Conservation (phyloP, 164 flowering plant genomes). For the Nymphaea thermarum region DNA sequence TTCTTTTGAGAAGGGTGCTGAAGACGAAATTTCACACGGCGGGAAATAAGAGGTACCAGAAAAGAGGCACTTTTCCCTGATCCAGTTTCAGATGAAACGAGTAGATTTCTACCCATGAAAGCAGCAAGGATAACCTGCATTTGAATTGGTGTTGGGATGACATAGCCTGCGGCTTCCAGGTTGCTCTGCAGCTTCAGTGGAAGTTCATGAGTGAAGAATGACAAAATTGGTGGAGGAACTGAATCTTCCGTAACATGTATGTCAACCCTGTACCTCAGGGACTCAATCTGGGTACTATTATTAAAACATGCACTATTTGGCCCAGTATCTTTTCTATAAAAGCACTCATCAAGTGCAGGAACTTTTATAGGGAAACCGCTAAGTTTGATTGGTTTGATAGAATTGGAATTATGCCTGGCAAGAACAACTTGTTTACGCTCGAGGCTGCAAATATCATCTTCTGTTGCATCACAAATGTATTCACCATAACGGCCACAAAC, state of each 20-base stretch:
- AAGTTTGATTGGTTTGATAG: constrained; percentile 10
- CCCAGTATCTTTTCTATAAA: constrained; percentile 48
- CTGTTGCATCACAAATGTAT: constrained; percentile 85
- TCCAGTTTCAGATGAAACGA: constrained; percentile 87
- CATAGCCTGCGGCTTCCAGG: constrained; percentile 63
- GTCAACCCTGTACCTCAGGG: constrained; percentile 44
- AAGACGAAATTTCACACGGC: constrained; percentile 26
- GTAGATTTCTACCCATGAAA: constrained; percentile 55
- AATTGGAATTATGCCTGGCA: constrained; percentile 19
- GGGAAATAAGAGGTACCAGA: constrained; percentile 62
- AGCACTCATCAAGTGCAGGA: constrained; percentile 67
- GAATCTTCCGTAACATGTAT: constrained; percentile 48
- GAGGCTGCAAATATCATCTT: constrained; percentile 87
- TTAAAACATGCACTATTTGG: background rate
- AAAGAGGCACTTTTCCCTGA: constrained; percentile 88
- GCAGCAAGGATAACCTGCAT: constrained; percentile 96
- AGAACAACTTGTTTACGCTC: constrained; percentile 57
- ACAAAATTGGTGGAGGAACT: constrained; percentile 43
- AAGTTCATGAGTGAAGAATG: constrained; percentile 56
- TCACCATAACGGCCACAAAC: constrained; percentile 97
- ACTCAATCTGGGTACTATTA: constrained; percentile 21
- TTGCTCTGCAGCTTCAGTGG: constrained; percentile 58
- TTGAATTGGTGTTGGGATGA: constrained; percentile 83
- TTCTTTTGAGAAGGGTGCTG: constrained; percentile 13
- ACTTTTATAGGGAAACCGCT: constrained; percentile 22